Percentiles rank a stretch among this genome's conserved stretches.
Evolutionary conservation across 192 early-diverging fungal genomes (phyloP).

Genomic region (Lobosporangium transversale): DNA sequence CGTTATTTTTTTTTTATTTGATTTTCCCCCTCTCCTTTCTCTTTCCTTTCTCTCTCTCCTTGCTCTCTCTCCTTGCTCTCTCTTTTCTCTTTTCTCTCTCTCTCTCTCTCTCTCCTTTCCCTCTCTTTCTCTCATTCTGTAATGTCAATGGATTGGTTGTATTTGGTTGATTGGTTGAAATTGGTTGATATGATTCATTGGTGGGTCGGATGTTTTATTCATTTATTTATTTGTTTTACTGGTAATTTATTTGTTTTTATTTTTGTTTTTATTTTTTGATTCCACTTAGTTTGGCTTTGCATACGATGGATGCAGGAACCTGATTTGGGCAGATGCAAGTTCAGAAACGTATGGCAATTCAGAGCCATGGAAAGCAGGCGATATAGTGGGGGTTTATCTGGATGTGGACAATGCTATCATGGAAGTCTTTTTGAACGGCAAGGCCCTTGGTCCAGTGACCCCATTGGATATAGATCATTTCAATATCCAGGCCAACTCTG

Average conservation of each 20-base stretch:
- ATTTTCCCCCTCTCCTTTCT: neutral
- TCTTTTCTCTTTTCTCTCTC: no score
- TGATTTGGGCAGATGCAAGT: constrained; percentile 72
- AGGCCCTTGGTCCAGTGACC: constrained; percentile 65
- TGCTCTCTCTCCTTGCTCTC: no score
- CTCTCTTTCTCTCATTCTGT: no score
- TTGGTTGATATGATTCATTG: no score
- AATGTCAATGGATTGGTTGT: no score
- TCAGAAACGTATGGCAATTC: constrained; percentile 57
- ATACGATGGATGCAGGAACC: constrained; percentile 76
- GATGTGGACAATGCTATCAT: constrained; percentile 73
- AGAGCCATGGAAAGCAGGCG: constrained; percentile 65
- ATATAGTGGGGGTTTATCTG: constrained; percentile 62
- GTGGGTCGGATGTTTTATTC: no score
- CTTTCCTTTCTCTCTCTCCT: no score
- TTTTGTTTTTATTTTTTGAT: no score
- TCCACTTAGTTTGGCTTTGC: constrained; percentile 76
- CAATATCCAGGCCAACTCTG: constrained; percentile 40
- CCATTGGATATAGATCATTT: constrained; percentile 50
- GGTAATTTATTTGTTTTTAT: no score
- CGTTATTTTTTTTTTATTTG: neutral
- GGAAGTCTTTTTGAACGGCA: constrained; percentile 76
- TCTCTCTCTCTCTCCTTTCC: no score
- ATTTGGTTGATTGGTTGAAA: no score
- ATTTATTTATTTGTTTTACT: no score